Conservation (phyloP, 1,284 basidiomycete genomes). For the Pseudozyma sp. region DNA sequence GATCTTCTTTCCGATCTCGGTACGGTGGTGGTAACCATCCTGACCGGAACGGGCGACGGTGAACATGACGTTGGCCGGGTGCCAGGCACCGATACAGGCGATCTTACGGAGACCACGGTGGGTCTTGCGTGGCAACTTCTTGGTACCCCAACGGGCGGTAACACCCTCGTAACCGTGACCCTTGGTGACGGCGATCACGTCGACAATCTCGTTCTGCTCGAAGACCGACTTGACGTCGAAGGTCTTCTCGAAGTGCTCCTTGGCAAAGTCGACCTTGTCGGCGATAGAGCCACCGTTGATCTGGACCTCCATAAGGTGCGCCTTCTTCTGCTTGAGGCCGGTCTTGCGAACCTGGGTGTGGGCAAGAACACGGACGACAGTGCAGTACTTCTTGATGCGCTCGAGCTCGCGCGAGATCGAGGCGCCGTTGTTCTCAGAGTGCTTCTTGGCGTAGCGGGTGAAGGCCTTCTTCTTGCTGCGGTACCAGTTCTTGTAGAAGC, state of each 20-base stretch:
- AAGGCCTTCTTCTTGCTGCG: constrained; percentile 99
- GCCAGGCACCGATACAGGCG: constrained; percentile 99
- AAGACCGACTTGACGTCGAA: constrained; percentile 87
- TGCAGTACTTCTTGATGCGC: constrained; percentile 99
- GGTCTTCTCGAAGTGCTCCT: constrained; percentile 96
- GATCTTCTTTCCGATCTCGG: constrained; percentile 88
- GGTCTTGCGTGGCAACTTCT: constrained; percentile 98
- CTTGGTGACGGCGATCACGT: constrained; percentile 98
- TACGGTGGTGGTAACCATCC: constrained; percentile 98
- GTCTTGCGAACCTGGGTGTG: constrained; percentile 97
- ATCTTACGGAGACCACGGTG: constrained; percentile 98
- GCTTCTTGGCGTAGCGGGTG: constrained; percentile 98
- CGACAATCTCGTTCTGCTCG: constrained; percentile 96
- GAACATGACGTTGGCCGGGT: constrained; percentile 99
- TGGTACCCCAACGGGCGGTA: constrained; percentile 98
- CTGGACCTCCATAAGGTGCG: constrained; percentile 99
- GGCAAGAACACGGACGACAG: constrained; percentile 98
- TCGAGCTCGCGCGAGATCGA: constrained; percentile 95
- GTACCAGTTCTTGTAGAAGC: constrained; percentile 99
- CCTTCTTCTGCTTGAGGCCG: constrained; percentile 98
- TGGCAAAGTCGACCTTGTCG: constrained; percentile 98
- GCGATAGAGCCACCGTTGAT: constrained; percentile 96
- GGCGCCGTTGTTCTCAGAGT: constrained; percentile 93
- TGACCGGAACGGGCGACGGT: constrained; percentile 99
- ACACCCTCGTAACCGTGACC: constrained; percentile 99